Base-by-base conservation (phyloP, 768 basidiomycete genomes). In the Boletus barrowsii region DNA sequence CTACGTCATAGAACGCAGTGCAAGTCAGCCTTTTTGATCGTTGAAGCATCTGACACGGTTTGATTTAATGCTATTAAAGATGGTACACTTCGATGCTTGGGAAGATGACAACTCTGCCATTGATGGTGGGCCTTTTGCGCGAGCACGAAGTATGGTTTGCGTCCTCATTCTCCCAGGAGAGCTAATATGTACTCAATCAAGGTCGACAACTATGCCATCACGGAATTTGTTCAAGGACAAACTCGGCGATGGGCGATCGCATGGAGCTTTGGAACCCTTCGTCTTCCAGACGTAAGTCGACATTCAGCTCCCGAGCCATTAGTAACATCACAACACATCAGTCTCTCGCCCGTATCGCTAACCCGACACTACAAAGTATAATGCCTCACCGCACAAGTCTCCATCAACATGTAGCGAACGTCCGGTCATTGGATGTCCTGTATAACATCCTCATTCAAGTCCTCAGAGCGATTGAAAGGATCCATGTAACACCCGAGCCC, bases 11-110 rank as follows among this genome's bases (percentile, higher is more conserved):
- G 73, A n/a, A 66, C 68, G 3, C 72, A 76, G 18, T 91, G 90
- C 74, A 74, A 79, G 91, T 90, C 55, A 49, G 57, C 13, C 24
- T 26, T 48, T 29, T 33, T 10, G 39, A 26, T 22, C 18, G 15
- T 32, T 40, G 6, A 11, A 4, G 51, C 48, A 15, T 42, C 1
- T 13, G 3, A 42, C 22, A 7, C 20, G 32, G 5, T 40, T 43
- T 22, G 14, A 46, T 33, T 49, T 17, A 41, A 50, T 35, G 13
- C 41, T 46, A 15, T 47, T 13, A 20, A 47, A 48, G 91, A 42
- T 98, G 95, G 96, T 98, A 85, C 63, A 94, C 95, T 0, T 92
- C 91, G 5, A 87, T 98, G 81, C 78, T 98, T 0, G 96, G 96
- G 4, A 96, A 93, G 62, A 75, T 87, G 68, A 81, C 88, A 0